Evolutionary conservation across 441 rosid genomes (phyloP).

Genomic region (Pelargonium australe): DNA sequence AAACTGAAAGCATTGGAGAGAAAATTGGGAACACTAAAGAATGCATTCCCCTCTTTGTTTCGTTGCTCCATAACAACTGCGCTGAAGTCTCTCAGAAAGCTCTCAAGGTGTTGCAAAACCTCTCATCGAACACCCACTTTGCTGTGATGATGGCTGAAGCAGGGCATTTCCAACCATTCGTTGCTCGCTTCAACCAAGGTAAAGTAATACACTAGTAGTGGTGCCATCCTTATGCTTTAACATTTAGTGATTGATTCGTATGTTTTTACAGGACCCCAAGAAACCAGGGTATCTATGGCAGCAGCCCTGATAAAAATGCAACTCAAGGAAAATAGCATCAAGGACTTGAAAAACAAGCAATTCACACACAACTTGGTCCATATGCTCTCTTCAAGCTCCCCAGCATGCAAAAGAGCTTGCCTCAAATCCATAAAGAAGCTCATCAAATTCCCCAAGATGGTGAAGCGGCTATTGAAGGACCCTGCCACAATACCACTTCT

Average conservation of each 20-base stretch:
- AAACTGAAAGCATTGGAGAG: conserved; percentile 29
- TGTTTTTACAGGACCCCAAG: conserved; percentile 31
- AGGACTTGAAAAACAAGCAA: conserved; percentile 33
- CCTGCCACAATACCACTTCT: conserved; percentile 32
- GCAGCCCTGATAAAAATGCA: conserved; percentile 38
- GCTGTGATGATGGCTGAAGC: conserved; percentile 45
- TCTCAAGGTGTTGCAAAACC: conserved; percentile 31
- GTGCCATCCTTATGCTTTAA: neutral
- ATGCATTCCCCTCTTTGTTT: conserved; percentile 45
- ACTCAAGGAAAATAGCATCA: conserved; percentile 29
- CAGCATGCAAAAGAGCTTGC: conserved; percentile 34
- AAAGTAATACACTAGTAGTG: conserved; percentile 1
- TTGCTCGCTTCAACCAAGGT: conserved; percentile 45
- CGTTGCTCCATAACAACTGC: conserved; percentile 29
- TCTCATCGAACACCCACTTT: conserved; percentile 42
- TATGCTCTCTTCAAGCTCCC: conserved; percentile 39
- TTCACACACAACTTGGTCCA: conserved; percentile 34
- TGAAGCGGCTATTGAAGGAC: conserved; percentile 32
- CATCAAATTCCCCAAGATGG: conserved; percentile 28
- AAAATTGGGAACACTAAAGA: conserved; percentile 38
- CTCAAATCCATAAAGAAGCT: conserved; percentile 44
- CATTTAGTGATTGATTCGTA: conserved; percentile 9
- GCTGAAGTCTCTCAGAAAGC: conserved; percentile 30
- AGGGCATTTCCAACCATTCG: conserved; percentile 37
- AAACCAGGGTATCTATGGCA: conserved; percentile 42